Conservation (phyloP, 805 yeast species). For the Myxozyma lipomycoides region DNA sequence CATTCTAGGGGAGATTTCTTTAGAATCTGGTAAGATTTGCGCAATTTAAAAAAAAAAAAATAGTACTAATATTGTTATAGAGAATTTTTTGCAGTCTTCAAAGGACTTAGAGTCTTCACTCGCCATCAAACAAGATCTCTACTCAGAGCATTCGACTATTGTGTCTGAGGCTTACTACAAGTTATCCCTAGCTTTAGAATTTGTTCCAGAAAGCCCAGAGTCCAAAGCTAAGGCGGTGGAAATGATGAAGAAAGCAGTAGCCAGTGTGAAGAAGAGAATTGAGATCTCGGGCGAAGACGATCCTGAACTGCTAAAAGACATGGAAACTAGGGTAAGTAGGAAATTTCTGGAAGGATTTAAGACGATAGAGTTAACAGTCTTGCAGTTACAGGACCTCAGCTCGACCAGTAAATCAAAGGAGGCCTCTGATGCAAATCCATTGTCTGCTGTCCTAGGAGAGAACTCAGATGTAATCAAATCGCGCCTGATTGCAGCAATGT, state of each 20-base stretch:
- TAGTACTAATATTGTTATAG: too few relatives aligned
- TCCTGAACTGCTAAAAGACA: slow-evolving; percentile 34
- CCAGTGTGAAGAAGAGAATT: slow-evolving; percentile 44
- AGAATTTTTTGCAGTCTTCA: slow-evolving; percentile 76
- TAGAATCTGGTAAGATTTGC: slow-evolving; percentile 61
- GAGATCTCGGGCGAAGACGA: slow-evolving; percentile 41
- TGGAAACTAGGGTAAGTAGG: slow-evolving; percentile 33
- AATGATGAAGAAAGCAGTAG: slow-evolving; percentile 53
- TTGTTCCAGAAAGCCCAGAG: slow-evolving; percentile 50
- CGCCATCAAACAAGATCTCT: slow-evolving; percentile 51
- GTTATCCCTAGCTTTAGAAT: slow-evolving; percentile 73
- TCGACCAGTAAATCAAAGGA: not conserved
- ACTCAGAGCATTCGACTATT: slow-evolving; percentile 44
- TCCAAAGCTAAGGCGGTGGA: slow-evolving; percentile 46
- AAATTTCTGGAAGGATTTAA: slow-evolving; percentile 32
- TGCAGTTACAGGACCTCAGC: not conserved
- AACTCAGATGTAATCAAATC: slow-evolving; percentile 7
- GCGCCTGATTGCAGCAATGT: slow-evolving; percentile 12
- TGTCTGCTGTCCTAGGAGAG: slow-evolving; percentile 4
- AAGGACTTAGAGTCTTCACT: slow-evolving; percentile 61
- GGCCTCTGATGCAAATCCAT: not conserved
- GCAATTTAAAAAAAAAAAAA: too few relatives aligned
- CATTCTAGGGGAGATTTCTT: slow-evolving; percentile 80
- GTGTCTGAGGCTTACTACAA: slow-evolving; percentile 79
- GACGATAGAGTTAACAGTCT: not conserved